Evolutionary conservation across 2,329 filamentous ascomycete genomes (phyloP), one percentile per base, ranked within the genome.

Genomic region (Xylaria multiplex): DNA sequence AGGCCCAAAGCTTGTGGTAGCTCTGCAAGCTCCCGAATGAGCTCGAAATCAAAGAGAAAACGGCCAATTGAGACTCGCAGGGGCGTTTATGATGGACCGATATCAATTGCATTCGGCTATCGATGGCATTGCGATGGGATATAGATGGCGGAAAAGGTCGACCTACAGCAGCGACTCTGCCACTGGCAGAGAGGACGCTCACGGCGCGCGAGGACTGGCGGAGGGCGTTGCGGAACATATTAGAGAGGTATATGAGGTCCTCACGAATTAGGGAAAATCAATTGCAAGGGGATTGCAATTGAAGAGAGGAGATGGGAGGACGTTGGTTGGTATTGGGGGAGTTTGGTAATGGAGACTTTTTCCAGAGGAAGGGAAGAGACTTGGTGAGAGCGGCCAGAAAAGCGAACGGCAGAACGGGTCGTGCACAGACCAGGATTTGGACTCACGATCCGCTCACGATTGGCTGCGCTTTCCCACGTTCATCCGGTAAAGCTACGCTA

Each of bases 171-270:
- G 91, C 91, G 86, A 96, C 90, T 88, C 93, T 93, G 88, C 93
- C 90, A 80, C 91, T 88, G 81, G 93, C 92, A 91, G 93, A 93
- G 86, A 96, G 89, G 86, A 93, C 93, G 86, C 93, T 92, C 85
- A 95, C 92, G 84, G 92, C 91, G 88, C 94, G 93, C 87, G 91
- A 91, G 83, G 93, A 96, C 88, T 97, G 93, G 87, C 94, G 90
- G 86, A 98, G 89, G 87, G 95, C 94, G 90, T 92, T 97, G 86
- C 95, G 93, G 89, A 97, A 97, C 95, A 98, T 97, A 85, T 81
- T 86, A 76, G 76, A 77, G 83, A 85, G 83, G 81, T 81, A 78
- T 82, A 76, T 83, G 78, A 81, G 79, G 78, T 81, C 83, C 79
- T 81, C 81, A 79, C 81, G 56, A 66, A 54, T 79, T 78, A 82